Base-by-base conservation (phyloP, 208 protist species). In the Strigomonas culicis region DNA sequence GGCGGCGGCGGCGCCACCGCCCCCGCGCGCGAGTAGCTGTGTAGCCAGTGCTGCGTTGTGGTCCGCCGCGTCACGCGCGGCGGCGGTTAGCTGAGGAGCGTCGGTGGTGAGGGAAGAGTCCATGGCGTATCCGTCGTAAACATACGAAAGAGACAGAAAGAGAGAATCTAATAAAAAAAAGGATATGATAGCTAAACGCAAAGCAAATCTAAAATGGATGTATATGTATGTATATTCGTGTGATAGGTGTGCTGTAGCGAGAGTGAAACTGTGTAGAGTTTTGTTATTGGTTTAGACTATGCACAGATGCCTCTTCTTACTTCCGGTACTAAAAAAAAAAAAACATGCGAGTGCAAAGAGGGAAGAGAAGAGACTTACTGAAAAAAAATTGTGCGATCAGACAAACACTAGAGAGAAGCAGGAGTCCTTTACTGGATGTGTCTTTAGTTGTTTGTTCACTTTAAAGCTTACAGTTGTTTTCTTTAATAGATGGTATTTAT, bases 351-450 rank as follows among this genome's bases (percentile, higher is more conserved):
- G 53, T n/a, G 15, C 49, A 47, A 58, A 17, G 34, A 30, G 60
- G 19, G 25, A 66, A 66, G 30, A 51, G 17, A 30, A 43, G 36
- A 65, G 58, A 34, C n/a, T 11, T 39, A 32, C 1, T 3, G 10
- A n/a, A 50, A 59, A 59, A 59, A 71, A 65, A 60, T 52, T 47
- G 36, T 60, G 2, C 4, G 15, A 21, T 59, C 50, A 65, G 59
- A 65, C 56, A 56, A 59, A 58, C 32, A 62, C 49, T 43, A 58
- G 17, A 71, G 62, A 30, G 63, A 68, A 49, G 30, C 55, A 72
- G 41, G 11, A 30, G 36, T 52, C 22, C 57, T 36, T 72, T 58
- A 56, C 55, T 55, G 28, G 70, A 19, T 52, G 57, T 51, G 65
- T 65, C 7, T n/a, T 47, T 58, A 49, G 59, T 30, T 1, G 36